Conservation (phyloP, 169 alveolate genomes). For the Pseudocohnilembus persalinus region DNA sequence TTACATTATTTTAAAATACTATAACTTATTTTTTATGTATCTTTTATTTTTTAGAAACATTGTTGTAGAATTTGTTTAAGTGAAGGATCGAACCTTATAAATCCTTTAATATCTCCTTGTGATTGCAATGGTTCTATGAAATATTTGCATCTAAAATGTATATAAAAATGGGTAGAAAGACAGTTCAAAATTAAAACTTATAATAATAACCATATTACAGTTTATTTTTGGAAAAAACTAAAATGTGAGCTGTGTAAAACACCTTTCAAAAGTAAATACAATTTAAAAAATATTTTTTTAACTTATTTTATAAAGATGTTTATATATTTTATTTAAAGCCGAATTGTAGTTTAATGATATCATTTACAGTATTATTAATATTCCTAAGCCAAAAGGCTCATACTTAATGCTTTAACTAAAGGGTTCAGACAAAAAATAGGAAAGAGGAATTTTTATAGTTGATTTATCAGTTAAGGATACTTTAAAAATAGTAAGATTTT, state of each 20-base stretch:
- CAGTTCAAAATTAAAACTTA: conserved; percentile 42
- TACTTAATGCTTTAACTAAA: conserved; percentile 45
- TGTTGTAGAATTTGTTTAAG: conserved; percentile 49
- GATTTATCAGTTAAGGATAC: neutral
- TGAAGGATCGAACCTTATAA: conserved; percentile 37
- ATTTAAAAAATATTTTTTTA: too few relatives aligned
- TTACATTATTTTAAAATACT: neutral
- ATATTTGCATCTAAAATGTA: conserved; percentile 65
- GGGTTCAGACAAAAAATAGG: conserved; percentile 15
- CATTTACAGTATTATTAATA: conserved; percentile 44
- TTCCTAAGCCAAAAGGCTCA: conserved; percentile 51
- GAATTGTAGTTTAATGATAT: conserved; percentile 34
- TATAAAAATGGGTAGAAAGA: conserved; percentile 62
- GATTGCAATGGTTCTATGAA: conserved; percentile 73
- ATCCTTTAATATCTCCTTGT: conserved; percentile 75
- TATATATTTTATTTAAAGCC: conserved; percentile 51
- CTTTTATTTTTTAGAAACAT: neutral
- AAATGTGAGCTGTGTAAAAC: conserved; percentile 77
- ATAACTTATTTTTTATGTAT: too few relatives aligned
- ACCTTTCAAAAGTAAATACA: neutral
- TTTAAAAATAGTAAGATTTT: conserved; percentile 1
- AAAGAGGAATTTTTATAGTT: conserved; percentile 3
- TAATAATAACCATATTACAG: conserved; percentile 26
- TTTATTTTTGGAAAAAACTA: conserved; percentile 62
- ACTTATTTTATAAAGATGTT: too few relatives aligned